A percentile compares a stretch with the other conserved stretches of the same genome.
phyloP scores from a whole-genome alignment of 78 protist species.

The Mantamonas sphyraenae region DNA sequence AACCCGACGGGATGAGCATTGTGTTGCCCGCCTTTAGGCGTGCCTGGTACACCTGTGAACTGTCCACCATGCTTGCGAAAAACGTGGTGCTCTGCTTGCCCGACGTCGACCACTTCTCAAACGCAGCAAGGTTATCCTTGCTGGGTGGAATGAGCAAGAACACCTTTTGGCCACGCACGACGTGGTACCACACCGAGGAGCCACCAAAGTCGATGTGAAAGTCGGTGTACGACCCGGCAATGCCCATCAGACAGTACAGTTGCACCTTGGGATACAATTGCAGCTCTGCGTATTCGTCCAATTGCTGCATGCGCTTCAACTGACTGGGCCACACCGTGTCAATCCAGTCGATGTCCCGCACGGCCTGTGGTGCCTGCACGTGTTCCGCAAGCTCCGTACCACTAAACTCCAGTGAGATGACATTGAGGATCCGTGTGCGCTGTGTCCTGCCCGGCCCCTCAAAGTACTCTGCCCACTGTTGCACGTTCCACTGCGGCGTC shows the following conservation, averaged over 20 bases:
- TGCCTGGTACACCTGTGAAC: no score
- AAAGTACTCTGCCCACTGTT: background rate
- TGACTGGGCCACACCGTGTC: slow-evolving; percentile 10
- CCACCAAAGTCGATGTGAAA: slow-evolving; percentile 45
- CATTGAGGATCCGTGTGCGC: background rate
- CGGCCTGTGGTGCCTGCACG: slow-evolving; percentile 13
- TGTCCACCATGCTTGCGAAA: background rate
- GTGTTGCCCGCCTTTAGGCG: slow-evolving; percentile 33
- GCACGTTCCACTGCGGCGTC: no score
- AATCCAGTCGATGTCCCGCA: slow-evolving; percentile 18
- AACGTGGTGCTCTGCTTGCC: background rate
- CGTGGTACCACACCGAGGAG: slow-evolving; percentile 45
- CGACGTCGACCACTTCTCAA: background rate
- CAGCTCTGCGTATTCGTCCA: background rate
- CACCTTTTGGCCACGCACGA: slow-evolving; percentile 8
- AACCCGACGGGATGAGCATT: slow-evolving; percentile 21
- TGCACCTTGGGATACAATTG: slow-evolving; percentile 1
- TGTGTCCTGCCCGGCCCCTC: background rate
- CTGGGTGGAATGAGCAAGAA: slow-evolving; percentile 18
- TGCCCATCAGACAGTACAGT: slow-evolving; percentile 31
- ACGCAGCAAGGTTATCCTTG: background rate
- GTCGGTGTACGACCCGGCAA: slow-evolving; percentile 20
- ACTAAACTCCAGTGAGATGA: slow-evolving; percentile 17
- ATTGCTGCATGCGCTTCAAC: no score
- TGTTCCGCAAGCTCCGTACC: background rate